Base-by-base conservation (phyloP, 2,329 filamentous ascomycete species). In the Paraphoma sp. region DNA sequence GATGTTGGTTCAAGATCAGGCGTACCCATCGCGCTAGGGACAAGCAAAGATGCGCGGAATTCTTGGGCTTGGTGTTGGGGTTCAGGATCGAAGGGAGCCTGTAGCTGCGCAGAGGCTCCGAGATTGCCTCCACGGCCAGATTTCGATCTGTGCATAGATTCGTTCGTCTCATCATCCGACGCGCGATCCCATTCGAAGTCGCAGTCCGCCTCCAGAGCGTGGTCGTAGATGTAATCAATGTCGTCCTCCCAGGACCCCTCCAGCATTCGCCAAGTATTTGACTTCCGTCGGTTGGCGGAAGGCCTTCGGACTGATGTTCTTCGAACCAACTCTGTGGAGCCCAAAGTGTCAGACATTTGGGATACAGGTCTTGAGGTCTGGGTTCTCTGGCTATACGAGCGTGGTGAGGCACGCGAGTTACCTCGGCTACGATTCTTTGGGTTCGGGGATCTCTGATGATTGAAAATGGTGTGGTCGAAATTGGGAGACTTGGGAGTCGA, bases 221-320 rank as follows among this genome's bases (percentile, higher is more conserved):
- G 82, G 57, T 87, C 83, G 62, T 87, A 87, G 64, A 84, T 86
- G 64, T 84, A 87, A 61, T 87, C 85, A 53, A 88, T 84, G 57
- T 86, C 84, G 40, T 86, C 84, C 64, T 88, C 85, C 86, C 86
- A 88, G 1, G 82, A 83, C 12, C 72, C 72, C 47, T 81, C 79
- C 29, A 76, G 70, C 14, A 61, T 69, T 28, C 69, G 69, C 69
- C 73, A 76, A 10, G 69, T 70, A 49, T 71, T 74, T 1, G 73
- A 76, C 42, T 68, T 67, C 45, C 71, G 69, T 31, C 69, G 68
- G n/a, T 59, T 51, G 7, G 62, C 45, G 11, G 63, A 59, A 23
- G 64, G n/a, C 40, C 60, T 65, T 17, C 67, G 60, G 42, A 71
- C 46, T 10, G 68, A 70, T 36, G 45, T 58, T 50, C 59, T 65